Base-by-base conservation (phyloP, 129 eudicot genomes). In the Flaveria bidentis region DNA sequence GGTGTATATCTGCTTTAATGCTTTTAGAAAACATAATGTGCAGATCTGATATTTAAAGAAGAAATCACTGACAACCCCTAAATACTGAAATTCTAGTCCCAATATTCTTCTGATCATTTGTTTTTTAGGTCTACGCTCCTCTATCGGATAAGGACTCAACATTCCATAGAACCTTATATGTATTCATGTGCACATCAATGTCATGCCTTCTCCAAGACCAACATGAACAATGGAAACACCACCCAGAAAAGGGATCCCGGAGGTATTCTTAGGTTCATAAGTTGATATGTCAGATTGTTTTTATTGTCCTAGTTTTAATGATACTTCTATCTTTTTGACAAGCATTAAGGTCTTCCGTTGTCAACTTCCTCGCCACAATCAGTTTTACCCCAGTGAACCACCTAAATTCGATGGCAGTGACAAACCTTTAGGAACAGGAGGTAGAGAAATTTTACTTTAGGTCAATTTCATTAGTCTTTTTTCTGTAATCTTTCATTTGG, bases 311-410 rank as follows among this genome's bases (percentile, higher is more conserved):
- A 15, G 9, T 25, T 60, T 70, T 47, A 66, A 61, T 51, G 22
- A 44, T 51, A 64, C 68, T 75, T 39, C 30, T 73, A 62, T 76
- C 58, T 8, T 33, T 50, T 65, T 42, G 30, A 71, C 46, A 56
- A 94, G 97, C 77, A 85, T 94, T 74, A 91, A 94, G 96, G 96
- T 88, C 64, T 87, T 88, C 18, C 91, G 98, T 76, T 86, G 91
- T 74, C 98, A 91, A 81, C 80, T 94, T 78, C 86, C 97, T 1
- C 84, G 76, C 46, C 53, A 77, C 68, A 94, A 91, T 76, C 74
- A 84, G 44, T 91, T 91, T 79, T 94, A 94, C 83, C 84, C 93
- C 60, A 62, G 77, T 49, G 88, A 90, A 72, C 57, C 91, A 15
- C 97, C 96, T 57, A 79, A 78, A 60, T 33, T 79, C 69, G 73